Percentiles rank a stretch among this genome's conserved stretches.
phyloP scores from a whole-genome alignment of 75 land plant genomes.

The Cupressus sempervirens region DNA sequence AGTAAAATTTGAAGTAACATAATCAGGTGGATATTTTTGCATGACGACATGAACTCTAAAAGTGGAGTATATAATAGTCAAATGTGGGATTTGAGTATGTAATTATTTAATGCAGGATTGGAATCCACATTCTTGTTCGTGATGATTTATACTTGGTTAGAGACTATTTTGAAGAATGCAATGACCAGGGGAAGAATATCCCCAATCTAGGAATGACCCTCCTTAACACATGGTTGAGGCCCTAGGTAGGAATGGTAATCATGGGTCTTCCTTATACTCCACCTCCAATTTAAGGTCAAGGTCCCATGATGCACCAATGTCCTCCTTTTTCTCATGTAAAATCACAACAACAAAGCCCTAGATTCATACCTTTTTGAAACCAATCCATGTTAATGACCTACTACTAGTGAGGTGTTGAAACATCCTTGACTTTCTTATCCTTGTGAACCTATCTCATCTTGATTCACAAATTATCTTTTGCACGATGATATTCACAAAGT shows the following conservation, averaged over 20 bases:
- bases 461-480: conserved; percentile 13
- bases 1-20: neutral
- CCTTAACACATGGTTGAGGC: neutral
- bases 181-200: conserved; percentile 27
- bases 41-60: neutral
- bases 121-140: neutral
- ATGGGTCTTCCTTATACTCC: conserved; percentile 15
- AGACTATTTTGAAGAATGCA: conserved; percentile 13
- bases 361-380: conserved; percentile 65
- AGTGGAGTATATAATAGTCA: neutral
- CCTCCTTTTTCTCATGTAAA: neutral
- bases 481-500: neutral
- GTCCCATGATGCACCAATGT: neutral
- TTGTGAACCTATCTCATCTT: conserved; percentile 96
- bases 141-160: neutral
- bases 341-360: neutral
- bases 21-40: neutral
- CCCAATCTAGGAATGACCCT: conserved; percentile 34
- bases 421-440: conserved; percentile 98
- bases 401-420: conserved; percentile 77
- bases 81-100: neutral
- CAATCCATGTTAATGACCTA: conserved; percentile 80
- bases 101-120: neutral
- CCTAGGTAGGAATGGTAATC: neutral
- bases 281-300: conserved; percentile 8